Base-by-base conservation (phyloP, 208 protist species). In the Herpetomonas muscarum region DNA sequence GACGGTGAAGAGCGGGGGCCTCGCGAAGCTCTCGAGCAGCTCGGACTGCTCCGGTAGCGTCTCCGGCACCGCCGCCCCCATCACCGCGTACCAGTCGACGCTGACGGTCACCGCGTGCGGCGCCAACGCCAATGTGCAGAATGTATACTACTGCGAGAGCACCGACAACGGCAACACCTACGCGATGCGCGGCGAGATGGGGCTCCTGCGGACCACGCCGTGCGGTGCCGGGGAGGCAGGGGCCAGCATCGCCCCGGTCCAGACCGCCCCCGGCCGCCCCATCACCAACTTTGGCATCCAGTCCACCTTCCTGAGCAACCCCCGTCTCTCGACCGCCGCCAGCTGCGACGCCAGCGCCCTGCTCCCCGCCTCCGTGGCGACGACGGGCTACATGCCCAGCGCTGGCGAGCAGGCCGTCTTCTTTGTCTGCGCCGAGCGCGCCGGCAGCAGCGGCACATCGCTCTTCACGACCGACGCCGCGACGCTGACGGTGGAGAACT, bases 141-240 rank as follows among this genome's bases (percentile, higher is more conserved):
- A 46, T 19, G 57, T 73, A 30, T 74, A 82, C 67, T 90, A 85
- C 69, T 90, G 82, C 61, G 82, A 90, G 63, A 76, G 66, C 49
- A 41, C 42, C 31, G 63, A 62, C 58, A 60, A 50, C 52, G 69
- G 67, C 24, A 44, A 26, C 25, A 56, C 50, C 22, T 84, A 66
- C 55, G 61, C 41, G 19, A 31, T 46, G n/a, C 70, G 75, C 51
- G 82, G 82, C 17, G 28, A 22, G 30, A 74, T 90, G 64, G 54
- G 37, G 1, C 53, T 90, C 12, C 67, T 90, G 55, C 78, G 70
- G 26, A 42, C 60, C 26, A 48, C 50, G 7, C 55, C 55, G 31
- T 90, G 82, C 63, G 13, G 24, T 7, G 50, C 45, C 17, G 73
- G 70, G 30, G 44, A 47, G 7, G 31, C 60, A 9, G 19, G 54